Base-by-base conservation (phyloP, 179 eudicot genomes). In the Patellifolia procumbens region DNA sequence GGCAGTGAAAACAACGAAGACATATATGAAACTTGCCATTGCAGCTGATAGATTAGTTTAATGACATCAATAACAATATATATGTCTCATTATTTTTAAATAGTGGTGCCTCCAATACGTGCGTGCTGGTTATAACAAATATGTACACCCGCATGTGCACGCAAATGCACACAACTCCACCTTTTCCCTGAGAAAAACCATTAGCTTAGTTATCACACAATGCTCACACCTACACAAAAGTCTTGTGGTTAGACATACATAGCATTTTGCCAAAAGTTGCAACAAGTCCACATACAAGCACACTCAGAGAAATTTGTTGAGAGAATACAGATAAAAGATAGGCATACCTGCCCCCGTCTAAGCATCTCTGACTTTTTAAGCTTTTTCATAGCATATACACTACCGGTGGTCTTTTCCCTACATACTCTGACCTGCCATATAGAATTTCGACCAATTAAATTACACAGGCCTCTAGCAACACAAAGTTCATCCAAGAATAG, bases 361-460 rank as follows among this genome's bases (percentile, higher is more conserved):
- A 79, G 81, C 81, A 79, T 79, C 60, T 79, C 81, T 13, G 81
- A 73, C 59, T 79, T 79, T 73, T 67, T 79, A 24, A 73, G 81
- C 45, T 79, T 79, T 58, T 79, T 79, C 81, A 79, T 79, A 42
- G 81, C 81, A 73, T 79, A 79, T 43, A 79, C 77, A 79, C 45
- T 34, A 7, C 53, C 76, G 39, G 76, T 78, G 63, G 81, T 34
- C 63, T 78, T 78, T 72, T 78, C 81, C 59, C 81, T 72, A 65
- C 81, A 78, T 52, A 78, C 42, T 52, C 76, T 78, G 51, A 78
- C 81, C 80, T 78, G 81, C 26, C 51, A 76, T 17, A 66, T 66
- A 79, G 45, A 79, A 76, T 45, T 61, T 28, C 43, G 29, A 66
- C 42, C 45, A 55, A 26, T 39, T 74, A 63, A 53, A 65, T 26